phyloP scores from a whole-genome alignment of 495 filamentous ascomycete species.

The Corynascus novoguineensis region DNA sequence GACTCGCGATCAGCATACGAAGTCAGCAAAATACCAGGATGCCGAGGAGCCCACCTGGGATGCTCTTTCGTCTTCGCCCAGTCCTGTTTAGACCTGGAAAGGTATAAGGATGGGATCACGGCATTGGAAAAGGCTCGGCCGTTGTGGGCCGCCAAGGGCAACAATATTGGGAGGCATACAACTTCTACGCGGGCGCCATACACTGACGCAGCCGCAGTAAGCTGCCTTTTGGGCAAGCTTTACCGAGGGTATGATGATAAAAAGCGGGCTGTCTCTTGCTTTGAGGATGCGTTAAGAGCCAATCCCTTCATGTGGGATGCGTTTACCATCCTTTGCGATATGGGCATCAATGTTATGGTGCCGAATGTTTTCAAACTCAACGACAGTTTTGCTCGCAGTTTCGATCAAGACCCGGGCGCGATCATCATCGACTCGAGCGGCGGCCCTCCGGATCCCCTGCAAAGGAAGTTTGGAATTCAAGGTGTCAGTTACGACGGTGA shows the following conservation, averaged over 20 bases:
- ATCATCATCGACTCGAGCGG: constrained; percentile 29
- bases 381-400: constrained; percentile 38
- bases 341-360: constrained; percentile 70
- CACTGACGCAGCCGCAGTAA: constrained; percentile 77
- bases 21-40: constrained; percentile 56
- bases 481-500: constrained; percentile 37
- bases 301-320: constrained; percentile 99
- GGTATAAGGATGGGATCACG: constrained; percentile 68
- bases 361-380: constrained; percentile 80
- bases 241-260: constrained; percentile 75
- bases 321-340: constrained; percentile 63
- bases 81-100: constrained; percentile 72
- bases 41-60: constrained; percentile 67
- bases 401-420: constrained; percentile 30
- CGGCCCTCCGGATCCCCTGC: constrained; percentile 29
- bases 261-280: constrained; percentile 73
- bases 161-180: constrained; percentile 68
- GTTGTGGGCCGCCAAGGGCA: constrained; percentile 65
- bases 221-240: constrained; percentile 79
- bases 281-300: constrained; percentile 77
- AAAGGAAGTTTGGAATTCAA: constrained; percentile 35
- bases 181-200: constrained; percentile 63
- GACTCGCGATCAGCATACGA: constrained; percentile 65
- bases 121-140: constrained; percentile 70
- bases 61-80: constrained; percentile 91